Evolutionary conservation across 1,284 basidiomycete species (phyloP).

Genomic region (Malassezia obtusa): DNA sequence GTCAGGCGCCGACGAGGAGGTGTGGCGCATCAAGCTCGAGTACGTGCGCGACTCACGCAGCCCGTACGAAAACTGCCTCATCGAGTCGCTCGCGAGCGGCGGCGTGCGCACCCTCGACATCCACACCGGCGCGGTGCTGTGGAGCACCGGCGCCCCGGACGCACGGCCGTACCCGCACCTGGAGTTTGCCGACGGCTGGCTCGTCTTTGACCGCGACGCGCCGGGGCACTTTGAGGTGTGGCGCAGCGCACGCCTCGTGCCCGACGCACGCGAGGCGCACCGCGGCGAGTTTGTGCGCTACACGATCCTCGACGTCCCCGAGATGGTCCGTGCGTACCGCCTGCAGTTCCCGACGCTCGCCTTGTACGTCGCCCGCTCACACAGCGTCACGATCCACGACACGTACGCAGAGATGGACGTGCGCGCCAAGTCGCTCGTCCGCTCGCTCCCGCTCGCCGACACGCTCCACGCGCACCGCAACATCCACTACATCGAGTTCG

Average conservation of each 20-base stretch:
- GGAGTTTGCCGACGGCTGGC: slow-evolving; percentile 32
- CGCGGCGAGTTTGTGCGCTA: slow-evolving; percentile 26
- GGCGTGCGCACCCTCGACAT: slow-evolving; percentile 18
- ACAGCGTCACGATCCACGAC: slow-evolving; percentile 22
- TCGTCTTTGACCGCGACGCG: slow-evolving; percentile 26
- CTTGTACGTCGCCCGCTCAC: background rate
- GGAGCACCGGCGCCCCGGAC: slow-evolving; percentile 20
- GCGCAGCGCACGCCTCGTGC: slow-evolving; percentile 26
- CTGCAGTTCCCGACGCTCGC: slow-evolving; percentile 32
- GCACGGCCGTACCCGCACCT: slow-evolving; percentile 28
- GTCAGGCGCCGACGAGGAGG: slow-evolving; percentile 11
- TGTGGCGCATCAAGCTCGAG: slow-evolving; percentile 38
- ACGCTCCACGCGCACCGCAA: slow-evolving; percentile 23
- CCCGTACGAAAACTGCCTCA: slow-evolving; percentile 26
- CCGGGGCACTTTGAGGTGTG: slow-evolving; percentile 33
- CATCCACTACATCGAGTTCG: slow-evolving; percentile 39
- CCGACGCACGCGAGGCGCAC: slow-evolving; percentile 18
- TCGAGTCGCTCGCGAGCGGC: slow-evolving; percentile 19
- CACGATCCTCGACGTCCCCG: slow-evolving; percentile 17
- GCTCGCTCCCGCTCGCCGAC: slow-evolving; percentile 3
- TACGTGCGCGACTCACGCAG: slow-evolving; percentile 1
- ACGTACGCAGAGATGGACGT: slow-evolving; percentile 25
- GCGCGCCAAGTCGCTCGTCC: slow-evolving; percentile 6
- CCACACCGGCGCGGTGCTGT: slow-evolving; percentile 20
- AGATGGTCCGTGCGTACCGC: slow-evolving; percentile 27